Percentiles rank a stretch among this genome's conserved stretches.
phyloP scores from a whole-genome alignment of 371 early-diverging fungal species.

The Haplosporangium sp. region DNA sequence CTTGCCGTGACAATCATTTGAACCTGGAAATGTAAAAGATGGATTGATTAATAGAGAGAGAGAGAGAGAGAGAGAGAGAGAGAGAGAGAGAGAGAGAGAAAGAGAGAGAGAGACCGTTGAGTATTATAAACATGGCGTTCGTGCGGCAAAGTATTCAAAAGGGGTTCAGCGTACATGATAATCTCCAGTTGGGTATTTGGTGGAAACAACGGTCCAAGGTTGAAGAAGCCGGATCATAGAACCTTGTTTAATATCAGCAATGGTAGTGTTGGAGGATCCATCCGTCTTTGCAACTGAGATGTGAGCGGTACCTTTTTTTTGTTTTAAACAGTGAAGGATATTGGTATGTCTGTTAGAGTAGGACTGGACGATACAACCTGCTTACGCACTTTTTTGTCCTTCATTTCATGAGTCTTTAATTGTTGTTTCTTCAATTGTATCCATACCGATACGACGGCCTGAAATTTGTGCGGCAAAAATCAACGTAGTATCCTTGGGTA shows the following conservation, averaged over 20 bases:
- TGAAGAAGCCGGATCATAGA: neutral
- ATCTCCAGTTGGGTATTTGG: constrained; percentile 13
- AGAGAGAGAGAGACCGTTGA: no score
- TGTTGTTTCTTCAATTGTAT: neutral
- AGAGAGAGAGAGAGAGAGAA: no score
- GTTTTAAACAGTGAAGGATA: no score
- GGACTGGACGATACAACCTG: neutral
- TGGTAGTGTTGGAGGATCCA: constrained; percentile 27
- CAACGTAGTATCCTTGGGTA: constrained; percentile 3
- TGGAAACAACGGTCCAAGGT: neutral
- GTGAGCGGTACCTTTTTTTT: neutral
- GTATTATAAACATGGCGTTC: neutral
- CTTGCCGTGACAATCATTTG: constrained; percentile 13
- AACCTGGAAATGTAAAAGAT: neutral
- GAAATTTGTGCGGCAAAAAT: neutral
- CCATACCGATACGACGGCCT: neutral
- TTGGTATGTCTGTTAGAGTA: no score
- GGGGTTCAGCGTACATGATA: constrained; percentile 6
- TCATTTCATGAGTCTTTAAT: no score
- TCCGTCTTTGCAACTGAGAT: constrained; percentile 22
- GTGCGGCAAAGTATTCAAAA: neutral
- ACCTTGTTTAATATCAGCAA: neutral
- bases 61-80: no score
- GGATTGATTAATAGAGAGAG: neutral
- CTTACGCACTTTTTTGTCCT: neutral